These are phyloP conservation scores for Millerago galiae DNA, from an alignment of 805 yeast genomes.

Conservation along the genomic window DNA sequence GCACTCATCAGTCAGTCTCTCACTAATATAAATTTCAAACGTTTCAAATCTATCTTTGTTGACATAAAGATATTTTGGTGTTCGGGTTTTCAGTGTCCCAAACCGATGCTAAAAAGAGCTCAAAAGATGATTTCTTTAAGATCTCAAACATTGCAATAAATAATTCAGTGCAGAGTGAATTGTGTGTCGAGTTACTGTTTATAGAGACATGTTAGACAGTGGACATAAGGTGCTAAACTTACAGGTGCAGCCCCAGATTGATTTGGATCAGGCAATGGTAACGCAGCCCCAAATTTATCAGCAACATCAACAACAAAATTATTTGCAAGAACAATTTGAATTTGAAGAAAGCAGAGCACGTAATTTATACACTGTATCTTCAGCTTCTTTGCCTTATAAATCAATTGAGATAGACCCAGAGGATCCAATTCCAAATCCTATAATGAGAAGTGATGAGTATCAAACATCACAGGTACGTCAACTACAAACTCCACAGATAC, in stretches of 20 bases:
- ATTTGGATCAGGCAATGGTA: slow-evolving; percentile 16
- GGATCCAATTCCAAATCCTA: slow-evolving; percentile 1
- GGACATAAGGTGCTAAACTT: too few species aligned
- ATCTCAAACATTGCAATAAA: too few species aligned
- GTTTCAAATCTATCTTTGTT: too few species aligned
- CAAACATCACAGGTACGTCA: background rate
- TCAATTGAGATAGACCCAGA: slow-evolving; percentile 17
- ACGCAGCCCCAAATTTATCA: slow-evolving; percentile 8
- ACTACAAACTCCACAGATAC: background rate
- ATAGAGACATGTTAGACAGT: too few species aligned
- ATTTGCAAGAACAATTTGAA: background rate
- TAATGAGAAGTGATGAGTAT: background rate
- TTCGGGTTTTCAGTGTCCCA: background rate
- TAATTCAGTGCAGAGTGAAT: too few species aligned
- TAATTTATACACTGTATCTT: background rate
- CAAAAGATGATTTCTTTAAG: background rate
- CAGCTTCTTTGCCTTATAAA: slow-evolving; percentile 1
- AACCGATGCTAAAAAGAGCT: background rate
- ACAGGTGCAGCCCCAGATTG: slow-evolving; percentile 10
- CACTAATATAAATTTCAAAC: too few species aligned
- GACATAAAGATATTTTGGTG: background rate
- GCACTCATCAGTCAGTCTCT: background rate
- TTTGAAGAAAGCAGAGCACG: background rate
- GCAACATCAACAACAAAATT: slow-evolving; percentile 1
- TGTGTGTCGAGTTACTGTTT: too few species aligned